A percentile compares a stretch with the other conserved stretches of the same genome.
These are phyloP conservation scores for Trichophyton benhamiae DNA, from an alignment of 2,329 filamentous ascomycete species.

Conservation along the genomic window DNA sequence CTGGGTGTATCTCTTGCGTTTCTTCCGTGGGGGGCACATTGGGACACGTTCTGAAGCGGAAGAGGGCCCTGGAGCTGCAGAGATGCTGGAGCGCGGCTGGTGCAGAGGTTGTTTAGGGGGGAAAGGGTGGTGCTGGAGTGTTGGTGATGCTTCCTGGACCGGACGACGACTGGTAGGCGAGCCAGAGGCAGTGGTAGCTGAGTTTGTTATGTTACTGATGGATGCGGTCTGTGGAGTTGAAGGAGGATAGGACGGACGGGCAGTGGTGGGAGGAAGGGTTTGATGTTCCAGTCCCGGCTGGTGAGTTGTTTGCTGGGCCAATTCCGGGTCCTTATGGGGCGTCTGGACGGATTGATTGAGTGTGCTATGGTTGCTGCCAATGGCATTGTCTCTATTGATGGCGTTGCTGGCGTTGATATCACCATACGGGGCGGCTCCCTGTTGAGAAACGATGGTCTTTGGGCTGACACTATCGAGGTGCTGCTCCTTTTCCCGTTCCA, in stretches of 20 bases:
- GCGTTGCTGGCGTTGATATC: slow-evolving; percentile 1
- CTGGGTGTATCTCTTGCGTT: slow-evolving; percentile 40
- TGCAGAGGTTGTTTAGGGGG: too few species aligned
- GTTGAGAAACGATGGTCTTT: slow-evolving; percentile 43
- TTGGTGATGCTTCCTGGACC: background rate
- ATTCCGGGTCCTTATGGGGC: background rate
- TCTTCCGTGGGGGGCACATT: slow-evolving; percentile 33
- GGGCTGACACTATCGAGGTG: slow-evolving; percentile 65
- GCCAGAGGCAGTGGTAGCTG: background rate
- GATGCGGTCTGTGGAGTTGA: slow-evolving; percentile 1
- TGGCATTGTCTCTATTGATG: background rate
- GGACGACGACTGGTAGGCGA: slow-evolving; percentile 3
- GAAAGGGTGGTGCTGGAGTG: background rate
- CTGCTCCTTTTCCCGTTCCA: slow-evolving; percentile 50
- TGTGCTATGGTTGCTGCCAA: background rate
- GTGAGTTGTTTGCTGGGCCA: slow-evolving; percentile 7
- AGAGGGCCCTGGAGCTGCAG: background rate
- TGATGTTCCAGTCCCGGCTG: background rate
- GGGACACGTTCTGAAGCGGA: slow-evolving; percentile 2
- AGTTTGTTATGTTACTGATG: background rate
- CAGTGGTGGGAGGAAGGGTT: background rate
- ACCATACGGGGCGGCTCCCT: slow-evolving; percentile 15
- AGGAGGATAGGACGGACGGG: slow-evolving; percentile 7
- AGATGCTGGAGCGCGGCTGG: background rate
- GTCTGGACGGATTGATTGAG: background rate